Evolutionary conservation across 2,329 filamentous ascomycete species (phyloP).

Genomic region (Hymenoscyphus fructigenus): DNA sequence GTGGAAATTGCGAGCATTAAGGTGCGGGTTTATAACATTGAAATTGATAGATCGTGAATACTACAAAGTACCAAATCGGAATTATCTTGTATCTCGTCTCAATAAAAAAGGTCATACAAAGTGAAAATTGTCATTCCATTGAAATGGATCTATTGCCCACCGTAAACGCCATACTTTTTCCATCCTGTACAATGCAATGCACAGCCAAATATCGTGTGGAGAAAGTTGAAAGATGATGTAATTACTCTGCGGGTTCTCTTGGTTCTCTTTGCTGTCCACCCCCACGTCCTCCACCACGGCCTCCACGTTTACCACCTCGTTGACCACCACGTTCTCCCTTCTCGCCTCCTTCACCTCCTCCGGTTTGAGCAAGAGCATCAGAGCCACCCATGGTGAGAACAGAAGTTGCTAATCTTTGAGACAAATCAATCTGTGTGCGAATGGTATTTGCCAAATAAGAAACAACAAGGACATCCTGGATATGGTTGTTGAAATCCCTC

Average conservation of each 20-base stretch:
- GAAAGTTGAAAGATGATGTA: conserved; percentile 31
- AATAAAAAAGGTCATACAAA: conserved; percentile 7
- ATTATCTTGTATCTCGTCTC: not conserved
- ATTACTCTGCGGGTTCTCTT: conserved; percentile 51
- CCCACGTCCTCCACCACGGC: conserved; percentile 51
- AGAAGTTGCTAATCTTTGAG: conserved; percentile 87
- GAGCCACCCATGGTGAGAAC: conserved; percentile 59
- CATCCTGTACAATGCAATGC: conserved; percentile 35
- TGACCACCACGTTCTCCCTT: conserved; percentile 46
- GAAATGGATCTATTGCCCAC: conserved; percentile 46
- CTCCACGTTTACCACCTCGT: conserved; percentile 47
- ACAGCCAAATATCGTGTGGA: conserved; percentile 29
- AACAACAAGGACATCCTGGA: conserved; percentile 97
- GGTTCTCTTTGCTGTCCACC: conserved; percentile 48
- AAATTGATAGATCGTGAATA: conserved; percentile 35
- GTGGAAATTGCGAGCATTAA: conserved; percentile 32
- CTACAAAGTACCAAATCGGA: conserved; percentile 21
- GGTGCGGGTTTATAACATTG: conserved; percentile 33
- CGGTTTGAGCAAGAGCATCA: conserved; percentile 39
- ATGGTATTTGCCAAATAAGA: conserved; percentile 98
- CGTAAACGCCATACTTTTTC: conserved; percentile 39
- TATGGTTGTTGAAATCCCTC: conserved; percentile 99
- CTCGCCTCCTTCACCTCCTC: conserved; percentile 47
- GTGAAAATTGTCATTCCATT: conserved; percentile 32
- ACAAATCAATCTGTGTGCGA: conserved; percentile 97